A percentile compares a stretch with the other conserved stretches of the same genome.
Conservation (phyloP, 345 rosid genomes). For the Aquilaria malaccensis region DNA sequence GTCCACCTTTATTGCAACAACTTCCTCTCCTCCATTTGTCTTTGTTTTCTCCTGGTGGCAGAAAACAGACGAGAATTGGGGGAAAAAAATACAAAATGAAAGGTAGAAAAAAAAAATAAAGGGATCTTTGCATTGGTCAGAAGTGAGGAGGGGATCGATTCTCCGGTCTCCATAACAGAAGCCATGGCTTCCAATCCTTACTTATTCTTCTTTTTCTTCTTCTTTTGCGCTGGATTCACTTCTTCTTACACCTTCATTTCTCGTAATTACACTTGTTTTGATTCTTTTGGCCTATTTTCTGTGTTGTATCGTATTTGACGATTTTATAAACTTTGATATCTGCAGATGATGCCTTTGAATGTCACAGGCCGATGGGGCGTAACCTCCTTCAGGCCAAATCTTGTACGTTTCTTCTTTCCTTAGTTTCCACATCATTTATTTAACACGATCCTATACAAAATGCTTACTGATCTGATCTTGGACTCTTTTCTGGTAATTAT, state of each 20-base stretch:
- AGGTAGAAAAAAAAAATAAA: neutral
- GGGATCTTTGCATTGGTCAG: constrained; percentile 6
- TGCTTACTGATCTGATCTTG: too few relatives aligned
- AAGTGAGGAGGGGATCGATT: constrained; percentile 15
- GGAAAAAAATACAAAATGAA: neutral
- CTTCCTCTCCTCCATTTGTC: constrained; percentile 26
- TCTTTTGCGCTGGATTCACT: constrained; percentile 23
- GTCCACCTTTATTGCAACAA: constrained; percentile 19
- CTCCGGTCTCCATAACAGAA: constrained; percentile 13
- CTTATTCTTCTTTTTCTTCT: constrained; percentile 20
- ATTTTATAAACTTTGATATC: neutral
- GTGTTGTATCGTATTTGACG: neutral
- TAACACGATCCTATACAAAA: too few relatives aligned
- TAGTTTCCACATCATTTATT: neutral
- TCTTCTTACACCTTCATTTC: constrained; percentile 31
- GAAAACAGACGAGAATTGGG: neutral
- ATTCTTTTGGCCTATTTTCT: neutral
- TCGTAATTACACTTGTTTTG: constrained; percentile 18
- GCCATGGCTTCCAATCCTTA: constrained; percentile 28
- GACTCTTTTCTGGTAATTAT: too few relatives aligned
- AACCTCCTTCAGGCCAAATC: constrained; percentile 61
- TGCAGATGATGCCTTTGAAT: constrained; percentile 43
- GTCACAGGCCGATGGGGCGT: constrained; percentile 34
- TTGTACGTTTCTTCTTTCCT: constrained; percentile 23
- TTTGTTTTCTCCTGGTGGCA: neutral